Conservation (phyloP, 768 basidiomycete genomes). For the Rhodotorula babjevae region DNA sequence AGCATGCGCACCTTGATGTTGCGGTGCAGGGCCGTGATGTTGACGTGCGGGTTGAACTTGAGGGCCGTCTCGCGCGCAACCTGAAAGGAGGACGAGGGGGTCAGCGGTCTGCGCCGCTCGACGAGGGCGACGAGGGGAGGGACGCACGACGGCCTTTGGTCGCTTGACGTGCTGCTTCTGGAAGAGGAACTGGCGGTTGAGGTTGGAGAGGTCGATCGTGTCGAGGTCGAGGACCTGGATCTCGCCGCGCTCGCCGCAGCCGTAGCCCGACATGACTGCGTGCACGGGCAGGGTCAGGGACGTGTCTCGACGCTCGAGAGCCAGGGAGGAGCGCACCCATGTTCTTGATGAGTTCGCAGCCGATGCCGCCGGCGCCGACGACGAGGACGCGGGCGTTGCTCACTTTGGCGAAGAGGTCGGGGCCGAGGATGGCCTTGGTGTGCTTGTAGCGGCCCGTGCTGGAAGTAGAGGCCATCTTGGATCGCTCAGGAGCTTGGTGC, state of each 20-base stretch:
- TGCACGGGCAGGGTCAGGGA: neutral
- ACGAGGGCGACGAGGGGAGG: slow-evolving; percentile 42
- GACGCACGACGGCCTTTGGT: slow-evolving; percentile 71
- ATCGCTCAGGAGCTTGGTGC: no score
- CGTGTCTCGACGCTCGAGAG: slow-evolving; percentile 49
- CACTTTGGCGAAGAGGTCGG: slow-evolving; percentile 57
- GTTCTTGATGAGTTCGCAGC: slow-evolving; percentile 95
- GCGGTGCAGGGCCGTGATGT: slow-evolving; percentile 80
- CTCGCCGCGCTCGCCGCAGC: slow-evolving; percentile 6
- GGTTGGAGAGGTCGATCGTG: slow-evolving; percentile 95
- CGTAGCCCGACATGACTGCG: slow-evolving; percentile 35
- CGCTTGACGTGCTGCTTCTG: slow-evolving; percentile 95
- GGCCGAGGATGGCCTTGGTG: slow-evolving; percentile 72
- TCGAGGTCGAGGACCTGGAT: slow-evolving; percentile 69
- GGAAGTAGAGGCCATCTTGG: slow-evolving; percentile 1
- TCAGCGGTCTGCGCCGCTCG: neutral
- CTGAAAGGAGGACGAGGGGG: slow-evolving; percentile 48
- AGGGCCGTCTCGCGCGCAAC: slow-evolving; percentile 74
- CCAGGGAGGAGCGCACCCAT: slow-evolving; percentile 65
- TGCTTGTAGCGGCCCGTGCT: slow-evolving; percentile 49
- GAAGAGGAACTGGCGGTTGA: slow-evolving; percentile 96
- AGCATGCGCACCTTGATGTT: slow-evolving; percentile 76
- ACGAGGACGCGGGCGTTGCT: slow-evolving; percentile 57
- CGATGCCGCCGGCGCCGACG: slow-evolving; percentile 73
- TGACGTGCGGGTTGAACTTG: slow-evolving; percentile 80